Base-by-base conservation (phyloP, 768 basidiomycete species). In the Collybiopsis luxurians region DNA sequence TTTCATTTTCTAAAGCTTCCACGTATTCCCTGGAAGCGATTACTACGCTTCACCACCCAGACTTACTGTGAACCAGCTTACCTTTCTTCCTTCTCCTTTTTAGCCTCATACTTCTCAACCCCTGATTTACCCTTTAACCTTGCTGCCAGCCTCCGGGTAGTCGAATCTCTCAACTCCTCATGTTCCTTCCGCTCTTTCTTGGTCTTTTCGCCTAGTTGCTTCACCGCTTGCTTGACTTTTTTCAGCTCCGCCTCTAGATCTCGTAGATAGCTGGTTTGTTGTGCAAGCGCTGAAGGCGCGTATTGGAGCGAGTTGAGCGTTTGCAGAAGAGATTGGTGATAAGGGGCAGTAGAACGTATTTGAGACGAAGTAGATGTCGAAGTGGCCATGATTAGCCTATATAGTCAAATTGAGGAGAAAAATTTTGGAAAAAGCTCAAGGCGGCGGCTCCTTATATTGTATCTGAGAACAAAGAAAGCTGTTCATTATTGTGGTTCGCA, bases 141-240 rank as follows among this genome's bases (percentile, higher is more conserved):
- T 50, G 74, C 71, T 0, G 76, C 73, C 13, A 78, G 64, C 57
- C 73, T 62, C 36, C 71, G 61, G 13, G 73, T 64, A 6, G 74
- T 74, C 21, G 77, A 75, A 56, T 79, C 73, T 19, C 75, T 65
- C 46, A 78, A 55, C 15, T 64, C 59, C 55, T 74, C 71, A 61
- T 80, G 75, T 54, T 75, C 77, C 62, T 75, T 75, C 50, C 75
- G 59, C 60, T 78, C 76, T 59, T 78, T 79, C 60, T 68, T 75
- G 17, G 78, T 79, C 57, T 70, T 72, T 54, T 68, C 66, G 12
- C 65, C 64, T 19, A 77, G 64, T 24, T 60, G 61, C 45, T 60
- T 60, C 26, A 77, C 59, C 54, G 55, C 68, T 50, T 60, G 60
- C 31, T 66, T 60, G 26, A 67, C 65, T 10, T 57, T 51, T 2